Evolutionary conservation across 805 yeast species (phyloP).

Genomic region (Metschnikowia kunwiensis): DNA sequence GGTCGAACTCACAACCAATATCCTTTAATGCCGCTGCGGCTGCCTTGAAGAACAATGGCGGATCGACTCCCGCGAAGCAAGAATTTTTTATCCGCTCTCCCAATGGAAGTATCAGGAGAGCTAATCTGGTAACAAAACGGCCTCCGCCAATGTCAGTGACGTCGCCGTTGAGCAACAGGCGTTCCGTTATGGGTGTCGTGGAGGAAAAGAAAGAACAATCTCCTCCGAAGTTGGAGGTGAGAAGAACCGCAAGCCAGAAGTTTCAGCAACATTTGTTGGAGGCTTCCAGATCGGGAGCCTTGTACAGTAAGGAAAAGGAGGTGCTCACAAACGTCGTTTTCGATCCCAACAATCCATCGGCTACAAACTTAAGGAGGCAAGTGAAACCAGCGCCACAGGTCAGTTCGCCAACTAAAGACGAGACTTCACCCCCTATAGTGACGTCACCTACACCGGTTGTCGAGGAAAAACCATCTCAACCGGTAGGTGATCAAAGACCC

Average conservation of each 20-base stretch:
- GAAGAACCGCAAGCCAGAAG: conserved; percentile 34
- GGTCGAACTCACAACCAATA: conserved; percentile 39
- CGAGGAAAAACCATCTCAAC: background rate
- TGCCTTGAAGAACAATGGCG: conserved; percentile 10
- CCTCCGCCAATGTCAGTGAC: conserved; percentile 1
- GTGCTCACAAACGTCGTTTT: conserved; percentile 34
- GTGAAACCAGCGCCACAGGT: conserved; percentile 1
- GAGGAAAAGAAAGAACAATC: conserved; percentile 15
- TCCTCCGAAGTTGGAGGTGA: conserved; percentile 4
- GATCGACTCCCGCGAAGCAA: conserved; percentile 2
- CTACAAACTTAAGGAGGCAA: conserved; percentile 15
- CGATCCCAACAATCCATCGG: conserved; percentile 38
- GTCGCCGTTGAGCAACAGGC: conserved; percentile 10
- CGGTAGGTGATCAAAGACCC: conserved; percentile 3
- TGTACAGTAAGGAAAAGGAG: conserved; percentile 38
- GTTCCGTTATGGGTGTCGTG: conserved; percentile 8
- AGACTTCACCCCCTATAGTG: background rate
- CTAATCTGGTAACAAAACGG: conserved; percentile 9
- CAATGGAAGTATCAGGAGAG: conserved; percentile 10
- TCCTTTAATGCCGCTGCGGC: conserved; percentile 29
- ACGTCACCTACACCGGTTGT: background rate
- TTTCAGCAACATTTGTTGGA: conserved; percentile 38
- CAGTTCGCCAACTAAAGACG: background rate
- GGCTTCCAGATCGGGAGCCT: conserved; percentile 36
- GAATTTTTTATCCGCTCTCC: conserved; percentile 19